Percentiles rank a stretch among this genome's conserved stretches.
These are phyloP conservation scores for Phytopythium litorale DNA, from an alignment of 352 stramenopile species.

Conservation along the genomic window DNA sequence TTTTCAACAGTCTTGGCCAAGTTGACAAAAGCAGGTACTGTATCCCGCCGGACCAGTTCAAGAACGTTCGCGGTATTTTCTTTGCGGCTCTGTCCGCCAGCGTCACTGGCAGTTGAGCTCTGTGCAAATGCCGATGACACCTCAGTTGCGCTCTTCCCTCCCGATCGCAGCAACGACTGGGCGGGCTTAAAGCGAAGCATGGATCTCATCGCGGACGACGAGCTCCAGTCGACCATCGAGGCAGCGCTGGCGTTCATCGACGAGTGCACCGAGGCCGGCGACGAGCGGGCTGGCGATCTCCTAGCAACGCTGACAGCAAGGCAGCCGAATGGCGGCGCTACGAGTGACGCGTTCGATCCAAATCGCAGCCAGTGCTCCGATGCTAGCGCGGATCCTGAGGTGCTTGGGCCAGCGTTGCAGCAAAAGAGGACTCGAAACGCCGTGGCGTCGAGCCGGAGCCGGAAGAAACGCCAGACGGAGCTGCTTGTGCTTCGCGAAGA, in stretches of 20 bases:
- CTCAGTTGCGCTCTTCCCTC: background rate
- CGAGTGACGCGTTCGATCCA: too few relatives aligned
- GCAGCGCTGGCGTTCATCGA: background rate
- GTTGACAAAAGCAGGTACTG: too few relatives aligned
- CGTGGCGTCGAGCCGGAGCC: background rate
- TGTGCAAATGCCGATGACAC: too few relatives aligned
- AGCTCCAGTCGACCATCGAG: background rate
- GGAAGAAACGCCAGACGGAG: slow-evolving; percentile 20
- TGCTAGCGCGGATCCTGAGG: background rate
- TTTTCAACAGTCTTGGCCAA: too few relatives aligned
- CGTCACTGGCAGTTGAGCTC: too few relatives aligned
- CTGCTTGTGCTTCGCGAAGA: slow-evolving; percentile 14
- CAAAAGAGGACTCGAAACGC: background rate
- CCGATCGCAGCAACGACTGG: background rate
- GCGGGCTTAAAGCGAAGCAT: background rate
- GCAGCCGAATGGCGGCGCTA: too few relatives aligned
- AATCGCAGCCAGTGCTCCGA: background rate
- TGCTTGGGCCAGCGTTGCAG: background rate
- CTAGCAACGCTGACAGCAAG: too few relatives aligned
- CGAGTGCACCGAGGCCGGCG: background rate
- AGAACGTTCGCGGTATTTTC: too few relatives aligned
- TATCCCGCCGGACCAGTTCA: too few relatives aligned
- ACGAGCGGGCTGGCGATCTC: background rate
- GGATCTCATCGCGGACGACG: background rate
- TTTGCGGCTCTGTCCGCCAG: too few relatives aligned